phyloP scores from a whole-genome alignment of 1,284 basidiomycete genomes.

The Lentinula novae-zelandiae region DNA sequence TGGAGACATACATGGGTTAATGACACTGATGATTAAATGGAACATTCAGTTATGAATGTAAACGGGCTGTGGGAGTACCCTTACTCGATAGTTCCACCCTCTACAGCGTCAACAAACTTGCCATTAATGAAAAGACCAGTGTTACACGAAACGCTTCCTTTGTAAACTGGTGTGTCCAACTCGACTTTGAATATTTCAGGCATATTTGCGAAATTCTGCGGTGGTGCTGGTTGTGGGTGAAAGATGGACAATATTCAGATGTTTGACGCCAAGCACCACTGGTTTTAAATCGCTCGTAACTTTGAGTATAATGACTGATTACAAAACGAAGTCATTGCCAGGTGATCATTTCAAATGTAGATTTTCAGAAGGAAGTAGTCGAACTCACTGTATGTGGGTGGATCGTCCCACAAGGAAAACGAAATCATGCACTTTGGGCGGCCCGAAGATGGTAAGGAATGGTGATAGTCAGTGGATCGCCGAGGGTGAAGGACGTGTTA shows the following conservation, averaged over 20 bases:
- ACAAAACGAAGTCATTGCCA: neutral
- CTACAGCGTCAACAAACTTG: conserved; percentile 59
- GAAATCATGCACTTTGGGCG: neutral
- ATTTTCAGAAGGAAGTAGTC: neutral
- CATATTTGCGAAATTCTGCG: neutral
- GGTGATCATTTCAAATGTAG: neutral
- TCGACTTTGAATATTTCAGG: conserved; percentile 4
- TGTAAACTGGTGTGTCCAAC: conserved; percentile 51
- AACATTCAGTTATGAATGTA: neutral
- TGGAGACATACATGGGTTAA: conserved; percentile 59
- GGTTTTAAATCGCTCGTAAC: neutral
- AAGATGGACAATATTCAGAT: neutral
- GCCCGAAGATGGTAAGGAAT: neutral
- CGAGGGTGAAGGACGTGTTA: too few species aligned
- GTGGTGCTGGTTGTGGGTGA: neutral
- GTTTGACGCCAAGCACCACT: neutral
- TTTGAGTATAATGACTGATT: neutral
- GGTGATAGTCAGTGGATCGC: too few species aligned
- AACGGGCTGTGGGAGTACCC: conserved; percentile 17
- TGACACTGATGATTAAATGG: conserved; percentile 41
- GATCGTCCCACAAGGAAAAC: neutral
- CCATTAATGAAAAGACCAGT: conserved; percentile 74
- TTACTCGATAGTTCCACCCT: conserved; percentile 55
- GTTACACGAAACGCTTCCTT: conserved; percentile 54
- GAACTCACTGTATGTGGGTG: neutral